phyloP scores from a whole-genome alignment of 2,329 filamentous ascomycete genomes.

The Fusarium nurragi region DNA sequence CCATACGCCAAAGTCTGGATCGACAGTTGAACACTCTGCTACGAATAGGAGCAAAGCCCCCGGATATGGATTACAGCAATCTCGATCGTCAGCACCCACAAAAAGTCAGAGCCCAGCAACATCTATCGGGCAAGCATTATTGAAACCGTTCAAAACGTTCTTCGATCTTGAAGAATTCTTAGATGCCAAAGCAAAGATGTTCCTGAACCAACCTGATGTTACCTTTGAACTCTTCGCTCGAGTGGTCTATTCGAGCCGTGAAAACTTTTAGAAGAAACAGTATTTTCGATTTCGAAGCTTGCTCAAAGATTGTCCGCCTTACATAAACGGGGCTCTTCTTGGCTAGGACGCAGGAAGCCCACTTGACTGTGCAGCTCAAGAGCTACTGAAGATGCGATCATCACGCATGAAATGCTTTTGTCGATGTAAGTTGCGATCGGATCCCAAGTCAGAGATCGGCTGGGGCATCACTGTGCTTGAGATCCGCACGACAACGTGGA shows the following conservation, averaged over 20 bases:
- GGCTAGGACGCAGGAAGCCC: slow-evolving; percentile 44
- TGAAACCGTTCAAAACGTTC: slow-evolving; percentile 57
- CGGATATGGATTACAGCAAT: neutral
- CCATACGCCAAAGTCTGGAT: slow-evolving; percentile 1
- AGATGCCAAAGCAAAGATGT: slow-evolving; percentile 52
- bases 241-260: slow-evolving; percentile 66
- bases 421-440: slow-evolving; percentile 42
- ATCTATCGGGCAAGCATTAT: slow-evolving; percentile 1
- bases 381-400: slow-evolving; percentile 35
- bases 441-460: slow-evolving; percentile 34
- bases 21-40: neutral
- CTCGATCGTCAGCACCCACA: slow-evolving; percentile 9
- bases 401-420: slow-evolving; percentile 47
- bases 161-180: slow-evolving; percentile 72
- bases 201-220: slow-evolving; percentile 49
- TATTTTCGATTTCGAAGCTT: slow-evolving; percentile 72
- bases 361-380: slow-evolving; percentile 39
- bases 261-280: slow-evolving; percentile 61
- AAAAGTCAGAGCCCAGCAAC: neutral
- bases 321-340: slow-evolving; percentile 47
- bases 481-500: slow-evolving; percentile 45
- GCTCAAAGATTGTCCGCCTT: slow-evolving; percentile 66
- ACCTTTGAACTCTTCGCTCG: slow-evolving; percentile 72
- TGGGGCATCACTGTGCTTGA: slow-evolving; percentile 42
- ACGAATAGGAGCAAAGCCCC: slow-evolving; percentile 1